Evolutionary conservation across 2,329 filamentous ascomycete genomes (phyloP).

Genomic region (Beauveria varroae): DNA sequence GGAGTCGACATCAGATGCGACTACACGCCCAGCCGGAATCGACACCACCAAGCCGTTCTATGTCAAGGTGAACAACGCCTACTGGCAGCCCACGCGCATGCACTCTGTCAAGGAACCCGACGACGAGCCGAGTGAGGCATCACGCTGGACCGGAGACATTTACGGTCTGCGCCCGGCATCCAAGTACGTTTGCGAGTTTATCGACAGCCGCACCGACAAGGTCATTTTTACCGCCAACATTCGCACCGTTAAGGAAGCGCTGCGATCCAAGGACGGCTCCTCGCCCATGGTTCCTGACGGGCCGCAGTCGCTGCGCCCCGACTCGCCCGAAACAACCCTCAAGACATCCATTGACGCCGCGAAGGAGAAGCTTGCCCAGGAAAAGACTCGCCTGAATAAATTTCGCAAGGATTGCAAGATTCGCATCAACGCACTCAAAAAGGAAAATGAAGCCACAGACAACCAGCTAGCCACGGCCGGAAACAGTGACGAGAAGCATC

Average conservation of each 20-base stretch:
- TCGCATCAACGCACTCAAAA: conserved; percentile 57
- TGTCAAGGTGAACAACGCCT: conserved; percentile 69
- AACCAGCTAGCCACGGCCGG: conserved; percentile 60
- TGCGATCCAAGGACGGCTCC: conserved; percentile 24
- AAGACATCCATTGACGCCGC: conserved; percentile 68
- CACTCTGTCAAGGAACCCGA: conserved; percentile 36
- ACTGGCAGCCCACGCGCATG: conserved; percentile 73
- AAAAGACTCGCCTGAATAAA: conserved; percentile 60
- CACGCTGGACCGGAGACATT: conserved; percentile 64
- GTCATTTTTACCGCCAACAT: conserved; percentile 67
- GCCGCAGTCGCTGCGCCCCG: conserved; percentile 60
- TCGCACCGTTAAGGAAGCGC: conserved; percentile 49
- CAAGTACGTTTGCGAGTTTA: conserved; percentile 73
- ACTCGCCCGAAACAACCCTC: conserved; percentile 69
- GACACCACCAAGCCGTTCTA: conserved; percentile 70
- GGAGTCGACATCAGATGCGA: not conserved
- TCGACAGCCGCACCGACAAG: conserved; percentile 57
- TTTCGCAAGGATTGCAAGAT: conserved; percentile 69
- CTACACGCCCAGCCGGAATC: conserved; percentile 39
- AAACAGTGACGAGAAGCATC: conserved; percentile 67
- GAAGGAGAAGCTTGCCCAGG: conserved; percentile 62
- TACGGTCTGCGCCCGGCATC: conserved; percentile 62
- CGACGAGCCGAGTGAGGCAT: conserved; percentile 30
- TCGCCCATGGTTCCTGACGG: conserved; percentile 29
- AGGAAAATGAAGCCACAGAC: conserved; percentile 65